Base-by-base conservation (phyloP, 495 filamentous ascomycete genomes). In the Annulohypoxylon moriforme region DNA sequence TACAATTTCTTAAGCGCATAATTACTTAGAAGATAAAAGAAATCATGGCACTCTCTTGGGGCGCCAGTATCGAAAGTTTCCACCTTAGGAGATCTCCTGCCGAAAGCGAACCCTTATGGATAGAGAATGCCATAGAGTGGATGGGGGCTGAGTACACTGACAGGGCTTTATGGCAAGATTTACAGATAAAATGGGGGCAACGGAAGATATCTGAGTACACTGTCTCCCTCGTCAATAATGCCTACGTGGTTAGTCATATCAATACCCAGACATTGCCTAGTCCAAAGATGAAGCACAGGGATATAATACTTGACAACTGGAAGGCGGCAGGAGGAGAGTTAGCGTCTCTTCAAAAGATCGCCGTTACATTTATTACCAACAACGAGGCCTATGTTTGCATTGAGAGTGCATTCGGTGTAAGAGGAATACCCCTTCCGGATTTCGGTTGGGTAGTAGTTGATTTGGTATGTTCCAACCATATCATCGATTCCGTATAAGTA, bases 251-350 rank as follows among this genome's bases (percentile, higher is more conserved):
- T 9, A 20, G 16, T 8, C 7, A 1, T 9, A 14, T 63, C 22
- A 52, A 24, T 7, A 18, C 46, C 31, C 1, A 0, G 0, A 1
- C 0, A 0, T 0, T 50, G 9, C 58, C 38, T 11, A 0, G 1
- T 3, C 66, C 66, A 3, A 56, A 8, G 33, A 63, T 63, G 50
- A 69, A 64, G 22, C 60, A 69, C 11, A 36, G 67, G 11, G 60
- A 69, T 22, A 55, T 69, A 11, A 59, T 69, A 4, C 42, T 69
- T 24, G 67, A 64, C 13, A 69, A 69, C 44, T 60, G 49, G 31
- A 69, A 14, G 18, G 33, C 20, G 4, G 53, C 60, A 4, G 60
- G 60, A 18, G 60, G 42, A 16, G 10, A 60, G 4, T 16, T 64
- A 1, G 20, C 31, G 3, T 18, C 29, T 14, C 53, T 64, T 9